Evolutionary conservation across 306 rosid genomes (phyloP).

Genomic region (Cucumis sativus): Cucumber_9930_V3 NC_026661.2:11944501-11945000

Average conservation of each 20-base stretch:
- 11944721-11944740: slow-evolving; percentile 45
- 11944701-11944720: background rate
- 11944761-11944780: slow-evolving; percentile 7
- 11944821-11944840: slow-evolving; percentile 46
- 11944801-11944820: slow-evolving; percentile 45
- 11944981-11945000: background rate
- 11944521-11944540: slow-evolving; percentile 56
- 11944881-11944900: slow-evolving; percentile 50
- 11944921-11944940: slow-evolving; percentile 42
- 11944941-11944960: slow-evolving; percentile 48
- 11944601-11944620: slow-evolving; percentile 44
- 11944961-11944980: background rate
- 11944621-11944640: slow-evolving; percentile 34
- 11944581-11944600: slow-evolving; percentile 48
- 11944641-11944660: background rate
- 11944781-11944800: slow-evolving; percentile 33
- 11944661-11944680: background rate
- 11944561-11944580: slow-evolving; percentile 46
- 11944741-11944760: slow-evolving; percentile 16
- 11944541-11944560: slow-evolving; percentile 34
- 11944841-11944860: slow-evolving; percentile 48
- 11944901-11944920: slow-evolving; percentile 52
- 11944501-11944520: slow-evolving; percentile 25
- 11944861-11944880: slow-evolving; percentile 59
- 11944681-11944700: background rate